Percentiles rank a stretch among this genome's conserved stretches.
Evolutionary conservation across 148 eudicot genomes (phyloP).

Genomic region (Rhododendron kiyosumense): DNA sequence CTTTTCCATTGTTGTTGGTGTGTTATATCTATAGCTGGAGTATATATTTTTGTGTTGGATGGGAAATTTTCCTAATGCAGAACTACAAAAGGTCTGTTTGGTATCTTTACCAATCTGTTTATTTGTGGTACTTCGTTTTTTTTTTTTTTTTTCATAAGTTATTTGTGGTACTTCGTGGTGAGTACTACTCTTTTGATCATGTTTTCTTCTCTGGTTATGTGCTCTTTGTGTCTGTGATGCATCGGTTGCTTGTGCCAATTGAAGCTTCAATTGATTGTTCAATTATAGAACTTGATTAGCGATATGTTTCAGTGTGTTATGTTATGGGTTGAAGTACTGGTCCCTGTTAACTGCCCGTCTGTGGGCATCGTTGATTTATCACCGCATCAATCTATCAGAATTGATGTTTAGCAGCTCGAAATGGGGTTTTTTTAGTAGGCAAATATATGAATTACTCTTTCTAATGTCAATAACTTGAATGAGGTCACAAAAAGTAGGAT

Average conservation of each 20-base stretch:
- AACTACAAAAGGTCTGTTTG: not conserved
- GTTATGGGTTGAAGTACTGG: not conserved
- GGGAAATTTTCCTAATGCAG: slow-evolving; percentile 2
- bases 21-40: slow-evolving; percentile 6
- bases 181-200: not conserved
- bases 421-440: too few species aligned
- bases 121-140: not conserved
- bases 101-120: not conserved
- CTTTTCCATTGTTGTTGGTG: slow-evolving; percentile 4
- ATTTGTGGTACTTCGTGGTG: not conserved
- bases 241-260: not conserved
- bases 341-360: too few species aligned
- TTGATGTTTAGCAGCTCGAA: too few species aligned
- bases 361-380: not conserved
- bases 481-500: not conserved
- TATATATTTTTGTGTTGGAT: slow-evolving; percentile 2
- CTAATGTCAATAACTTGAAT: not conserved
- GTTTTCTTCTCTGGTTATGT: not conserved
- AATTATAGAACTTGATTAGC: not conserved
- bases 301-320: not conserved
- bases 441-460: too few species aligned
- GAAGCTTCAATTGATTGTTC: not conserved
- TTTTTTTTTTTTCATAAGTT: too few species aligned
- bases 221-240: not conserved
- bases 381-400: too few species aligned